Conservation (phyloP, 805 yeast species). For the Barnettozyma sucrosica region DNA sequence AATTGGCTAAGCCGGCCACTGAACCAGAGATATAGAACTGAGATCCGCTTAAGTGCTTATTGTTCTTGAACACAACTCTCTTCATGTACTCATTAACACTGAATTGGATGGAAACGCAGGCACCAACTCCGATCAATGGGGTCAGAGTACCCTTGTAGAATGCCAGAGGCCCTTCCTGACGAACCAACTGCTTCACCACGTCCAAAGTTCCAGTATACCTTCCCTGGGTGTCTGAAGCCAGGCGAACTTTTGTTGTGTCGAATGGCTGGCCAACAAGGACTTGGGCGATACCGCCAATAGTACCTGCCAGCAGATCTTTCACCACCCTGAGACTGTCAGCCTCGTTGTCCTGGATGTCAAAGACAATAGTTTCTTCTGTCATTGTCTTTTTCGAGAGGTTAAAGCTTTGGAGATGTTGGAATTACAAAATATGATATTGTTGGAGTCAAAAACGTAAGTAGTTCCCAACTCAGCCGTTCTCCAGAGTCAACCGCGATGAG, state of each 20-base stretch:
- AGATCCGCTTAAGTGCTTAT: slow-evolving; percentile 39
- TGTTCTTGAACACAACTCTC: slow-evolving; percentile 49
- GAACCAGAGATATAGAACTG: slow-evolving; percentile 83
- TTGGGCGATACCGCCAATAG: slow-evolving; percentile 93
- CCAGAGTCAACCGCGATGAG: neutral
- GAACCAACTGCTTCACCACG: slow-evolving; percentile 64
- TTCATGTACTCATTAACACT: slow-evolving; percentile 95
- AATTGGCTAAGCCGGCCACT: slow-evolving; percentile 90
- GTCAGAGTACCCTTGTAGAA: slow-evolving; percentile 93
- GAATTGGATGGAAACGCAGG: slow-evolving; percentile 94
- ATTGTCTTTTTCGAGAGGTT: neutral
- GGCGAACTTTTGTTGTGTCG: slow-evolving; percentile 88
- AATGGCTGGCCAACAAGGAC: slow-evolving; percentile 95
- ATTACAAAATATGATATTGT: too few species aligned
- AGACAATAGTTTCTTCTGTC: slow-evolving; percentile 16
- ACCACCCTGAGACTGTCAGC: slow-evolving; percentile 20
- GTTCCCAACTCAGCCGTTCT: too few species aligned
- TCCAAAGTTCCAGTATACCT: slow-evolving; percentile 68
- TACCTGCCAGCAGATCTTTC: slow-evolving; percentile 56
- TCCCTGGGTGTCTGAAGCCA: slow-evolving; percentile 83
- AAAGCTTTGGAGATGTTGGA: too few species aligned
- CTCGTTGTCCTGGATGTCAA: slow-evolving; percentile 8
- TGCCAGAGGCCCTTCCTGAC: slow-evolving; percentile 78
- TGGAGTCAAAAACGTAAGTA: neutral
- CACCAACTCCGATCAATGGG: slow-evolving; percentile 94